Evolutionary conservation across 1,139 yeast species (phyloP).

Genomic region (Candida sp.): DNA sequence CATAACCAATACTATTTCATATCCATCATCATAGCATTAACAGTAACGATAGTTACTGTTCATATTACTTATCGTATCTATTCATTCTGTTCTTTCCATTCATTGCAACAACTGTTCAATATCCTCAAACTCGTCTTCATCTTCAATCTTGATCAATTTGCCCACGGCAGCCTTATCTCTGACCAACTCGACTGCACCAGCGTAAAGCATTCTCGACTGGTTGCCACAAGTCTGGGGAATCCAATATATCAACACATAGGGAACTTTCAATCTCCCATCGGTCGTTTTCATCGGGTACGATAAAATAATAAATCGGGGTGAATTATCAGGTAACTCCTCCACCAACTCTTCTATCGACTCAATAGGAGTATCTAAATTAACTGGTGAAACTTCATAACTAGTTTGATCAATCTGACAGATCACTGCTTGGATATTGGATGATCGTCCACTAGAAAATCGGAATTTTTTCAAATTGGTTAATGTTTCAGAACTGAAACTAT

Average conservation of each 20-base stretch:
- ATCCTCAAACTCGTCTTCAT: conserved; percentile 61
- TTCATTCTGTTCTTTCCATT: no score
- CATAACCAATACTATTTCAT: no score
- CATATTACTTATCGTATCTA: no score
- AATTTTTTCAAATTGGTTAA: conserved; percentile 62
- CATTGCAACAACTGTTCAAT: conserved; percentile 24
- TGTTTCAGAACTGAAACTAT: conserved; percentile 66
- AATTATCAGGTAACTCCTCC: conserved; percentile 79
- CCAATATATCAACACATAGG: conserved; percentile 79
- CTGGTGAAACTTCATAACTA: conserved; percentile 53
- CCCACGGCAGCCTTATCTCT: conserved; percentile 76
- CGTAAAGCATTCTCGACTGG: conserved; percentile 79
- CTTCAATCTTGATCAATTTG: conserved; percentile 51
- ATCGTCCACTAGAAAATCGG: conserved; percentile 68
- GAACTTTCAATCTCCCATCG: conserved; percentile 74
- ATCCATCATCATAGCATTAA: no score
- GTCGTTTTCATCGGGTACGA: conserved; percentile 69
- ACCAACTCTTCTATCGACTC: conserved; percentile 54
- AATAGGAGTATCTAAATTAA: conserved; percentile 40
- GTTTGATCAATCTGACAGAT: conserved; percentile 57
- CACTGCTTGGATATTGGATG: conserved; percentile 60
- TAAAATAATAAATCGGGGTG: conserved; percentile 71
- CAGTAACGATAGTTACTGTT: no score
- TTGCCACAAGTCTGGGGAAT: conserved; percentile 82
- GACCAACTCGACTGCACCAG: conserved; percentile 82